phyloP scores from a whole-genome alignment of 2,329 filamentous ascomycete genomes.

The Mycocentrospora acerina region DNA sequence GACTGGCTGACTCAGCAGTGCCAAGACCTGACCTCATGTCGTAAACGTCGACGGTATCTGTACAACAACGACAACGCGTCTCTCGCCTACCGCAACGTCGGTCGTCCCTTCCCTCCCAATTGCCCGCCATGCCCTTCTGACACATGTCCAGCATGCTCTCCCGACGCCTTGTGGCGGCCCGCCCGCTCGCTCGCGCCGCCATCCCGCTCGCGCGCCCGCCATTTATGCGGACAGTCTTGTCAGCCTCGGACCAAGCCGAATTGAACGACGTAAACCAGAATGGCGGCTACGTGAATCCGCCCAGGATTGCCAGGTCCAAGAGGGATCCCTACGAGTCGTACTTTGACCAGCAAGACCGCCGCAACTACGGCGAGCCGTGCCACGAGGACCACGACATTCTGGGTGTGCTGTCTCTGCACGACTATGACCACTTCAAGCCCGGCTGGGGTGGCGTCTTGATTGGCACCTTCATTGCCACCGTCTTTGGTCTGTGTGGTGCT shows the following conservation, averaged over 20 bases:
- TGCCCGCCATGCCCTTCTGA: conserved; percentile 44
- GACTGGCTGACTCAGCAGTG: too few species aligned
- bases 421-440: conserved; percentile 81
- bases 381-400: conserved; percentile 96
- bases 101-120: too few species aligned
- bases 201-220: conserved; percentile 33
- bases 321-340: conserved; percentile 91
- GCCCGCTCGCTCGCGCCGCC: conserved; percentile 42
- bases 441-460: conserved; percentile 67
- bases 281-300: conserved; percentile 80
- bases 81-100: too few species aligned
- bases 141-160: conserved; percentile 43
- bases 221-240: conserved; percentile 37
- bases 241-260: conserved; percentile 37
- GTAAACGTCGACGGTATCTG: too few species aligned
- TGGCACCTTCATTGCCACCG: conserved; percentile 46
- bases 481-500: conserved; percentile 43
- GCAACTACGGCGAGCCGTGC: conserved; percentile 94
- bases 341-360: conserved; percentile 97
- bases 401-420: conserved; percentile 83
- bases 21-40: too few species aligned
- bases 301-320: conserved; percentile 80
- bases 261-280: conserved; percentile 65
- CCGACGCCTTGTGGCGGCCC: conserved; percentile 45
- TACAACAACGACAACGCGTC: not conserved